Evolutionary conservation across 306 rosid species (phyloP), one percentile per base, ranked within the genome.

Genomic region (Castanea mollissima): DNA sequence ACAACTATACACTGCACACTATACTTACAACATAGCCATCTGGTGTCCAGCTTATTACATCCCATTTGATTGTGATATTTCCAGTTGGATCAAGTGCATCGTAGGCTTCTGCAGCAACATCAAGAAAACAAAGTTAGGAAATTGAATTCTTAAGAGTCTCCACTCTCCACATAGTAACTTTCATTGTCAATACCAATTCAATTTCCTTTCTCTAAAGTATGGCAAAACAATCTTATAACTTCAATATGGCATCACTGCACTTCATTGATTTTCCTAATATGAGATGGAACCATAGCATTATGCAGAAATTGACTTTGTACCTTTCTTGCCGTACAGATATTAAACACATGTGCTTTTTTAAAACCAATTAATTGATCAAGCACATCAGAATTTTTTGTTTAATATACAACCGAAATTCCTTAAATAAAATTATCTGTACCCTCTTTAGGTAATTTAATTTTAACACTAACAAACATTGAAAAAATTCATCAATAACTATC

Each of bases 11-110:
- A n/a, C 7, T n/a, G n/a, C 52, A n/a, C n/a, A 35, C 15, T 49
- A 41, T 41, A 90, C 97, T 91, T 90, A 95, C 98, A 84, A 95
- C 84, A 86, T 93, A 95, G 71, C 99, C 99, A 87, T 95, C 99
- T 23, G 97, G 84, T 59, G 91, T 91, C 99, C 99, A 95, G 79
- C 74, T 79, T 72, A 91, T 89, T 20, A 93, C 80, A 88, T 95
- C 98, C 98, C 97, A 95, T 85, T 95, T 95, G 85, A 95, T 83
- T 71, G 99, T 95, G 77, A 95, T 84, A 76, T 95, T 95, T 70
- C 99, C 99, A 55, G 80, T 88, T 78, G 98, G 97, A 89, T 95
- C 96, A 75, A 91, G 94, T 13, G 94, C 84, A 86, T 95, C 97
- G 78, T 93, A 93, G 55, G 99, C 98, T 69, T 90, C 97, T 94